These are phyloP conservation scores for Puccinia triticina DNA, from an alignment of 1,284 basidiomycete genomes.

Conservation along the genomic window DNA sequence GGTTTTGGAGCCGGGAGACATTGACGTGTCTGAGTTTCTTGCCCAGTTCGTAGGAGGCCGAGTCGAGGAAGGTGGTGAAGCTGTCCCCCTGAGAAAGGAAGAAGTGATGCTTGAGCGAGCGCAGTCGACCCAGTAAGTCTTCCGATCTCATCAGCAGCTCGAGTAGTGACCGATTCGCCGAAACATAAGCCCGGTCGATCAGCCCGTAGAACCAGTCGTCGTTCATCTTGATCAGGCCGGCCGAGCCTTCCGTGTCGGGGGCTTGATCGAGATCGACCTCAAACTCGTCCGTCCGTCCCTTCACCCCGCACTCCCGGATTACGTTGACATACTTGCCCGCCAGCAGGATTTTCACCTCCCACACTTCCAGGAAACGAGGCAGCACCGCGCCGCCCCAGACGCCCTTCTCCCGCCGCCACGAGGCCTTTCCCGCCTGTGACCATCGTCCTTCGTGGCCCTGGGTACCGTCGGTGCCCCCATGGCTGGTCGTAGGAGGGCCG, in stretches of 20 bases:
- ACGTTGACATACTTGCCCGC: conserved; percentile 96
- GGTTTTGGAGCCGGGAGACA: conserved; percentile 80
- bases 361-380: conserved; percentile 84
- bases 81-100: conserved; percentile 94
- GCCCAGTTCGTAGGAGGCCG: conserved; percentile 76
- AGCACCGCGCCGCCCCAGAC: conserved; percentile 88
- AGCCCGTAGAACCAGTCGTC: conserved; percentile 82
- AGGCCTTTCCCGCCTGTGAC: conserved; percentile 16
- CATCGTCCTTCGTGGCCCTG: conserved; percentile 17
- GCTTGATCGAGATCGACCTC: conserved; percentile 35
- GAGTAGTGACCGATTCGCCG: conserved; percentile 84
- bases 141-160: conserved; percentile 82
- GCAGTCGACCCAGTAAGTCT: conserved; percentile 79
- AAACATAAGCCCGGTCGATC: conserved; percentile 84
- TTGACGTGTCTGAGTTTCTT: conserved; percentile 79
- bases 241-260: conserved; percentile 46
- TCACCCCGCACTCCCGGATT: conserved; percentile 89
- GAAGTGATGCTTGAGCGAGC: conserved; percentile 87
- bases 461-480: conserved; percentile 17
- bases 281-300: conserved; percentile 62
- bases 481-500: conserved; percentile 44
- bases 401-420: conserved; percentile 61
- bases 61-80: conserved; percentile 86
- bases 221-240: conserved; percentile 68
- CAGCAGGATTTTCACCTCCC: conserved; percentile 91